phyloP scores from a whole-genome alignment of 1,139 yeast species.

The Eremothecium sinecaudum region DNA sequence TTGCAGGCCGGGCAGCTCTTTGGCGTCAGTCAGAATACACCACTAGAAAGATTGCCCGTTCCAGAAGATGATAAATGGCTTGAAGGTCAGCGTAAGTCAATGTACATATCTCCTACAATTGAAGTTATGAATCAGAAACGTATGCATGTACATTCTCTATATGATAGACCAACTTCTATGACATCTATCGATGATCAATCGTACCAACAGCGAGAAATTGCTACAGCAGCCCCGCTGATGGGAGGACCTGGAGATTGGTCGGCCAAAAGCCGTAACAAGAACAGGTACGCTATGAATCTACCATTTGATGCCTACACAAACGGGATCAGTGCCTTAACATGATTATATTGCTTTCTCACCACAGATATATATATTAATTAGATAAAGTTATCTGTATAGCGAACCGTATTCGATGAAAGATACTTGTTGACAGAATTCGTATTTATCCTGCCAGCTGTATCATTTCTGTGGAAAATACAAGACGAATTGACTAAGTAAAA shows the following conservation, averaged over 20 bases:
- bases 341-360: too few relatives aligned
- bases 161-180: constrained; percentile 7
- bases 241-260: not conserved
- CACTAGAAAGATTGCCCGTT: constrained; percentile 1
- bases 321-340: too few relatives aligned
- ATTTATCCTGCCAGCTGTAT: too few relatives aligned
- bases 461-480: too few relatives aligned
- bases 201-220: not conserved
- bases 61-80: not conserved
- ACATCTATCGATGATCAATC: constrained; percentile 8
- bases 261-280: not conserved
- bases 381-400: too few relatives aligned
- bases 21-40: constrained; percentile 1
- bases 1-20: not conserved
- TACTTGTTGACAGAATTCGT: too few relatives aligned
- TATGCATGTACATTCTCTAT: constrained; percentile 6
- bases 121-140: constrained; percentile 46
- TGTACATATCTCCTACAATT: constrained; percentile 74
- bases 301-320: not conserved
- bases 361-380: too few relatives aligned
- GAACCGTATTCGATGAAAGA: too few relatives aligned
- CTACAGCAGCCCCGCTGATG: not conserved
- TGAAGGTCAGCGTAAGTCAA: constrained; percentile 18
- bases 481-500: too few relatives aligned
- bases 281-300: constrained; percentile 1